These are phyloP conservation scores for Paecilomyces dactylethromorphus DNA, from an alignment of 2,329 filamentous ascomycete species.

Conservation along the genomic window DNA sequence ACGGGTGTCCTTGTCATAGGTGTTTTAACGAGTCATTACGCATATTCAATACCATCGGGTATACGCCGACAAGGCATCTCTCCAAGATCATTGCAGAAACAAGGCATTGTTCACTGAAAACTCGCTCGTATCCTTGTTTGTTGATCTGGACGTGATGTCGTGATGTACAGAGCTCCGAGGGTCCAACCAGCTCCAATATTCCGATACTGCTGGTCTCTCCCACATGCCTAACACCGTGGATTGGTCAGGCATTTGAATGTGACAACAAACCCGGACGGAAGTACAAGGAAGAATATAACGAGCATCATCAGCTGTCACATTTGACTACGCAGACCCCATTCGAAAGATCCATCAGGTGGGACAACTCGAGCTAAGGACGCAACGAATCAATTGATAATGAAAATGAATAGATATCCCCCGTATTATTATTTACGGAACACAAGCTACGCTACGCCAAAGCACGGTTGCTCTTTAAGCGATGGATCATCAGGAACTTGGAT, in stretches of 20 bases:
- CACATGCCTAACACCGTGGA: not conserved
- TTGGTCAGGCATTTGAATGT: not conserved
- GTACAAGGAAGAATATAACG: not conserved
- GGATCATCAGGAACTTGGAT: not conserved
- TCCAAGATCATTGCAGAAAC: not conserved
- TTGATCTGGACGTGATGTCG: not conserved
- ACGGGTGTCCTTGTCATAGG: too few species aligned
- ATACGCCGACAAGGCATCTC: not conserved
- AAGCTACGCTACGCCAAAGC: not conserved
- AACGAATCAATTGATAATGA: not conserved
- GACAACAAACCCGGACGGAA: not conserved
- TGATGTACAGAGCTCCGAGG: not conserved
- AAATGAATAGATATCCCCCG: not conserved
- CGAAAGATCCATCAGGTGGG: not conserved
- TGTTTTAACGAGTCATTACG: too few species aligned
- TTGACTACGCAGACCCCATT: not conserved
- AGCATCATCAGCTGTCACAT: not conserved
- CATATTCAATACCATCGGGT: too few species aligned
- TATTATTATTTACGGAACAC: not conserved
- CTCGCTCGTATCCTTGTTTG: not conserved
- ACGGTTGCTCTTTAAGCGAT: not conserved
- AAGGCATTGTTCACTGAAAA: not conserved
- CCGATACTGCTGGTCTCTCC: not conserved
- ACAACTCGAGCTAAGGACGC: not conserved
- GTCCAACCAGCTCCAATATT: not conserved